Base-by-base conservation (phyloP, 2,329 filamentous ascomycete genomes). In the Colletotrichum caudatum region DNA sequence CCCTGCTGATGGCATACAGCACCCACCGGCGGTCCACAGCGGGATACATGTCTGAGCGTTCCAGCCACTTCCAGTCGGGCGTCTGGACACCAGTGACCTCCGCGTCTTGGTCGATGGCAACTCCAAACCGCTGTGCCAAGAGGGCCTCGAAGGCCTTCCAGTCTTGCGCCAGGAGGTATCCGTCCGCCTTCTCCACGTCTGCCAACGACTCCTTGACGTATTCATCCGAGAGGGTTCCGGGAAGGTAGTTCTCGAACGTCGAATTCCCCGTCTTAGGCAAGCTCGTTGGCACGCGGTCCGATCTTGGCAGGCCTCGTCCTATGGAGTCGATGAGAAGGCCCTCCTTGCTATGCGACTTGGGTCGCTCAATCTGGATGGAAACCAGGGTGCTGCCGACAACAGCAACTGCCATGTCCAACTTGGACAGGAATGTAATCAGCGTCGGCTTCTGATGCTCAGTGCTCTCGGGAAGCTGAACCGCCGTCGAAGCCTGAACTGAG, bases 291-390 rank as follows among this genome's bases (percentile, higher is more conserved):
- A 74, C 60, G 37, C 59, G 57, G 16, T 72, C 71, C 23, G 66
- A 61, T 54, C 72, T 72, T 9, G 69, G 69, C 11, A 72, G 82
- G 3, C 91, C 92, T 71, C 91, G 91, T 1, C 92, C 91, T 65
- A 95, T 89, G 0, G 92, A 92, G 77, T 95, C 92, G 44, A 93
- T 91, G 35, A 95, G 82, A 9, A 93, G 83, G 11, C 91, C 91
- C 63, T 89, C 86, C 73, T 84, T 87, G 70, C 84, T 84, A n/a
- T 87, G 84, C 57, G 81, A 82, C 76, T 86, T 86, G 1, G 89
- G 89, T 2, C 87, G 86, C 76, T 92, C 89, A n/a, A 92, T 82
- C 76, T 94, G 92, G 63, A 94, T 85, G 1, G 89, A 92, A 20
- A 94, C 83, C 41, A 95, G 82, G 56, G 89, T 86, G 54, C 88